Percentiles rank a stretch among this genome's conserved stretches.
phyloP scores from a whole-genome alignment of 2,329 filamentous ascomycete genomes.

The Fusarium oligoseptatum region DNA sequence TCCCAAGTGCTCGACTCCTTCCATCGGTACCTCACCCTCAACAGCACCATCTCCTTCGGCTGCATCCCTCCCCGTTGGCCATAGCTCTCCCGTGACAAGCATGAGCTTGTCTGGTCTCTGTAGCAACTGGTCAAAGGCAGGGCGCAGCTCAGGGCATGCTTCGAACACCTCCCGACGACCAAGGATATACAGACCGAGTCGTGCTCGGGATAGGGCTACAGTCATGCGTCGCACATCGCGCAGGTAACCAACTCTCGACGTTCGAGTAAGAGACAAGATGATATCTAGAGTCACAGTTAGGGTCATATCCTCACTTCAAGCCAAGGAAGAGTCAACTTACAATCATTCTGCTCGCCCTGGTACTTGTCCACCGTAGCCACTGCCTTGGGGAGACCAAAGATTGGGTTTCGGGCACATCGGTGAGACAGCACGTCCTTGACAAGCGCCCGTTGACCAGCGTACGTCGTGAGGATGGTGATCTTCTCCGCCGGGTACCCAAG shows the following conservation, averaged over 20 bases:
- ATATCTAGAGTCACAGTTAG: slow-evolving; percentile 72
- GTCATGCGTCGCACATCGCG: slow-evolving; percentile 94
- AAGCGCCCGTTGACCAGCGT: slow-evolving; percentile 90
- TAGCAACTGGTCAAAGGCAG: slow-evolving; percentile 85
- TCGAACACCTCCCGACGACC: slow-evolving; percentile 92
- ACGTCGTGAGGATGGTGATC: slow-evolving; percentile 93
- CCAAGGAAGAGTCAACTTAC: slow-evolving; percentile 66
- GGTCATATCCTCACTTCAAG: not conserved
- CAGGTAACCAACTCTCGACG: slow-evolving; percentile 89
- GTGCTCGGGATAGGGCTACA: slow-evolving; percentile 91
- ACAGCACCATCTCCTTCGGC: slow-evolving; percentile 58
- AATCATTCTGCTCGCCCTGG: slow-evolving; percentile 99
- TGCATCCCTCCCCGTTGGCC: slow-evolving; percentile 72
- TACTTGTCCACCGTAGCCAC: slow-evolving; percentile 99
- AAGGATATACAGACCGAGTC: slow-evolving; percentile 91
- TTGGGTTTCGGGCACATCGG: slow-evolving; percentile 82
- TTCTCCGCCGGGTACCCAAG: slow-evolving; percentile 87
- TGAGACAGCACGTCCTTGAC: slow-evolving; percentile 88
- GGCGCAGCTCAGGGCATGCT: slow-evolving; percentile 85
- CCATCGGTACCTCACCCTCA: slow-evolving; percentile 78
- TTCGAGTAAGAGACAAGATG: slow-evolving; percentile 92
- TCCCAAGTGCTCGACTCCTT: slow-evolving; percentile 91
- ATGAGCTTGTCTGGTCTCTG: slow-evolving; percentile 83
- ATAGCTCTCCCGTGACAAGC: slow-evolving; percentile 89
- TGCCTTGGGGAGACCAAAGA: slow-evolving; percentile 90